A percentile compares a stretch with the other conserved stretches of the same genome.
These are phyloP conservation scores for Arctium lappa DNA, from an alignment of 129 eudicot genomes.

Conservation along the genomic window DNA sequence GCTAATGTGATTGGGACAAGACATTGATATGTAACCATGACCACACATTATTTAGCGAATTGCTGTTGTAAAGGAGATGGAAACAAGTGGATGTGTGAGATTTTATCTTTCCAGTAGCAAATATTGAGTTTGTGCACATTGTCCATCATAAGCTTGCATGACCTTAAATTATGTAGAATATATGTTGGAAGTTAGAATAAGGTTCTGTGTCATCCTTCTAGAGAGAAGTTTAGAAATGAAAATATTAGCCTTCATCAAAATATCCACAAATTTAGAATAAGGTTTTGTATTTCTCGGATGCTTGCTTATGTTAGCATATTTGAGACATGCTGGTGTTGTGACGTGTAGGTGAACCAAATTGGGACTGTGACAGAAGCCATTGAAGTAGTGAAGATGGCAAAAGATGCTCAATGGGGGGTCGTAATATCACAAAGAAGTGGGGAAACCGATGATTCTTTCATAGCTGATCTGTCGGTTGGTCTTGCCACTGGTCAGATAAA, in stretches of 20 bases:
- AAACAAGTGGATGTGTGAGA: neutral
- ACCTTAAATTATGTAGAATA: neutral
- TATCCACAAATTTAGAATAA: neutral
- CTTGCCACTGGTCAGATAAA: constrained; percentile 86
- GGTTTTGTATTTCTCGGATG: neutral
- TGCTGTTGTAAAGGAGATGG: neutral
- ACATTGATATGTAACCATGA: neutral
- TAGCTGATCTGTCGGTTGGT: constrained; percentile 92
- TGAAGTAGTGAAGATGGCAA: constrained; percentile 92
- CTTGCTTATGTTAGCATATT: neutral
- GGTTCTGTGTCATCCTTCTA: neutral
- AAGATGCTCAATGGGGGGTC: constrained; percentile 95
- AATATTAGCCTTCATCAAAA: neutral
- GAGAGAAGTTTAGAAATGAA: neutral
- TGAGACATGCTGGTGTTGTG: neutral
- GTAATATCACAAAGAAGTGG: constrained; percentile 94
- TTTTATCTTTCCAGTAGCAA: neutral
- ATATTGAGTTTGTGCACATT: neutral
- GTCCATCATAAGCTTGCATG: neutral
- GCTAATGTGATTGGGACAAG: neutral
- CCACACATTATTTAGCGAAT: neutral
- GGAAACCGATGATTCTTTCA: constrained; percentile 91
- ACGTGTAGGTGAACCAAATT: constrained; percentile 68
- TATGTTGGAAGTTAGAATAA: neutral
- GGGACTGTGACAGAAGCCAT: constrained; percentile 94